Evolutionary conservation across 192 early-diverging fungal species (phyloP).

Genomic region (Jimgerdemannia flammicorona): DNA sequence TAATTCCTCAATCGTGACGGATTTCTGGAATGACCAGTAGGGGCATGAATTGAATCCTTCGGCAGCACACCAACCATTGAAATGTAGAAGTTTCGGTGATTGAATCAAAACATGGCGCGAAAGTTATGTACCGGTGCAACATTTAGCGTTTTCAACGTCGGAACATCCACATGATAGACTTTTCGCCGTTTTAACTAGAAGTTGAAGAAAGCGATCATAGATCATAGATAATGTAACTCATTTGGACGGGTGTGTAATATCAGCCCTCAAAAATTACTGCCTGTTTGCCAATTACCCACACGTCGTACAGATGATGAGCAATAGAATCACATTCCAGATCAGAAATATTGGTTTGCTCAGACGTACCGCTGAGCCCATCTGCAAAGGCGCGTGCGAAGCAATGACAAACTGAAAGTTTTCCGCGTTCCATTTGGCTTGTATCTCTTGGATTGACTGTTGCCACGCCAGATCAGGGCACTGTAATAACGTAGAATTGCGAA

Average conservation of each 20-base stretch:
- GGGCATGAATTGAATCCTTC: background rate
- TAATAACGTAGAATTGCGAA: background rate
- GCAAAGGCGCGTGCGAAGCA: background rate
- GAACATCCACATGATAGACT: slow-evolving; percentile 27
- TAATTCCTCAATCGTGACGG: slow-evolving; percentile 32
- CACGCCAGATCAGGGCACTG: slow-evolving; percentile 35
- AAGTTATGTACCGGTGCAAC: background rate
- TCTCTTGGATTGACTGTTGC: slow-evolving; percentile 16
- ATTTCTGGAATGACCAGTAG: background rate
- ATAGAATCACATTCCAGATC: background rate
- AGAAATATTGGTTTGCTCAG: background rate
- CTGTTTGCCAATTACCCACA: background rate
- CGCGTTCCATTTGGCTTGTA: slow-evolving; percentile 35
- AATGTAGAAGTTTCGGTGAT: too few species aligned
- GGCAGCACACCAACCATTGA: too few species aligned
- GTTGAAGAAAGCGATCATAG: background rate
- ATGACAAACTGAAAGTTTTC: background rate
- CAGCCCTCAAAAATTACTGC: background rate
- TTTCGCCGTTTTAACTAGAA: slow-evolving; percentile 36
- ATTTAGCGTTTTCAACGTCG: slow-evolving; percentile 27
- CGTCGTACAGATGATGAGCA: background rate
- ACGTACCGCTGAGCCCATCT: background rate
- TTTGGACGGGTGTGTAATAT: background rate
- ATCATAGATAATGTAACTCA: background rate
- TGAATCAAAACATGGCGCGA: background rate